Conservation (phyloP, 192 early-diverging fungal species). For the Umbelopsis isabellina region DNA sequence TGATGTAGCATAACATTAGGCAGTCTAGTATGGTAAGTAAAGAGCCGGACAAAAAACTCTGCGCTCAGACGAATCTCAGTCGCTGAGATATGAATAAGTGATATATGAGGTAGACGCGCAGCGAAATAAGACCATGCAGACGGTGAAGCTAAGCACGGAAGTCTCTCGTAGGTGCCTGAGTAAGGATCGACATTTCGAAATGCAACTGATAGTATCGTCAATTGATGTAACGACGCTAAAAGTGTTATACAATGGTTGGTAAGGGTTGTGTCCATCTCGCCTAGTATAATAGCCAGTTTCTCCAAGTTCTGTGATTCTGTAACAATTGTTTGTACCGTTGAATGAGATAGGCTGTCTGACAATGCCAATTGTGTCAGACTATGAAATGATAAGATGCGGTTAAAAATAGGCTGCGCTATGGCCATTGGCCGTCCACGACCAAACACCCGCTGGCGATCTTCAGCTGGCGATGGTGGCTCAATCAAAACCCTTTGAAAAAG, state of each 20-base stretch:
- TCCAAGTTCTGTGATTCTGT: slow-evolving; percentile 29
- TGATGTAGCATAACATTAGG: slow-evolving; percentile 39
- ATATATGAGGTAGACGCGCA: slow-evolving; percentile 5
- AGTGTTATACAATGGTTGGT: slow-evolving; percentile 6
- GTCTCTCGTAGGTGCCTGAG: slow-evolving; percentile 15
- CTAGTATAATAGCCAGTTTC: slow-evolving; percentile 33
- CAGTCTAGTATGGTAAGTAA: slow-evolving; percentile 1
- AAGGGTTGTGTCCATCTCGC: slow-evolving; percentile 24
- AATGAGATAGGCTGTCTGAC: slow-evolving; percentile 27
- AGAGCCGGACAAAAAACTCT: slow-evolving; percentile 26
- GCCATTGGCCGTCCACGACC: not conserved
- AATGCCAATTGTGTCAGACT: slow-evolving; percentile 32
- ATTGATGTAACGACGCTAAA: not conserved
- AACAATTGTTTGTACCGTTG: slow-evolving; percentile 21
- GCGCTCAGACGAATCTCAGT: slow-evolving; percentile 13
- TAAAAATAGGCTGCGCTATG: slow-evolving; percentile 30
- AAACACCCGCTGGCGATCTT: not conserved
- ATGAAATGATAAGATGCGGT: slow-evolving; percentile 15
- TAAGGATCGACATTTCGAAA: slow-evolving; percentile 28
- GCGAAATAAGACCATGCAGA: slow-evolving; percentile 27
- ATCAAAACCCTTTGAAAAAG: slow-evolving; percentile 33
- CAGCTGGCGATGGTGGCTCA: slow-evolving; percentile 18
- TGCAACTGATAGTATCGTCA: slow-evolving; percentile 34
- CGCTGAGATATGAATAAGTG: slow-evolving; percentile 32
- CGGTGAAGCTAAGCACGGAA: slow-evolving; percentile 31